These are phyloP conservation scores for Immersiella caudata DNA, from an alignment of 495 filamentous ascomycete species.

Conservation along the genomic window DNA sequence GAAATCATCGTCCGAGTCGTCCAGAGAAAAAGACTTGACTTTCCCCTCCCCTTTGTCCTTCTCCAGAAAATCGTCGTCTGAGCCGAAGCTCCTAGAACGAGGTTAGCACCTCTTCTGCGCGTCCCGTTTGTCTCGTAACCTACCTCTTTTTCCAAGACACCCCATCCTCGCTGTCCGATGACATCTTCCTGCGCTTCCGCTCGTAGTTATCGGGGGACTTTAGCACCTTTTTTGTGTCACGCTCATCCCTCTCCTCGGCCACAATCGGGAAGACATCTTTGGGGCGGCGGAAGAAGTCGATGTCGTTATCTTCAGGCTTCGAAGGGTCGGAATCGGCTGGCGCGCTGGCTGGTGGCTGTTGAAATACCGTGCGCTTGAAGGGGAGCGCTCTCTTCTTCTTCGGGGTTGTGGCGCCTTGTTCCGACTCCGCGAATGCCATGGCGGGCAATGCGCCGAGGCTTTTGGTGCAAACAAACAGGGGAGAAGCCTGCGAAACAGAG, in stretches of 20 bases:
- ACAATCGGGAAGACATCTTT: conserved; percentile 64
- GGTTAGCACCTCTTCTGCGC: not conserved
- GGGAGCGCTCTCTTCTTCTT: conserved; percentile 64
- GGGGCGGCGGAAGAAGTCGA: conserved; percentile 69
- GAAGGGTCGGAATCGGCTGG: not conserved
- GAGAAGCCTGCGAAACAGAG: not conserved
- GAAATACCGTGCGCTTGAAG: conserved; percentile 64
- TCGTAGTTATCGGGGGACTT: conserved; percentile 10
- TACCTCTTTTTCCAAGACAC: not conserved
- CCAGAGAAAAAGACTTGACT: not conserved
- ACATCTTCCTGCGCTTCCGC: conserved; percentile 28
- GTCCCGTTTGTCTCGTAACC: not conserved
- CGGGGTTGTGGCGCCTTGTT: conserved; percentile 5
- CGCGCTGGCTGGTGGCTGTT: conserved; percentile 25
- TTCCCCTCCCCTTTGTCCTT: not conserved
- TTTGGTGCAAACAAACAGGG: too few relatives aligned
- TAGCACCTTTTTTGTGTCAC: conserved; percentile 28
- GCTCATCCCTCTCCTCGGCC: conserved; percentile 56
- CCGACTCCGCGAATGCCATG: conserved; percentile 22
- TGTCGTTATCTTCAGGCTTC: conserved; percentile 37
- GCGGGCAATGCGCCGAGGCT: not conserved
- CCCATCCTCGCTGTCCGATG: conserved; percentile 10
- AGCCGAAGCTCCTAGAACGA: not conserved
- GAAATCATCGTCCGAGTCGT: not conserved
- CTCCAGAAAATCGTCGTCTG: not conserved